A percentile compares a stretch with the other conserved stretches of the same genome.
phyloP scores from a whole-genome alignment of 257 asterid genomes.

The Solanum peruvianum region DNA sequence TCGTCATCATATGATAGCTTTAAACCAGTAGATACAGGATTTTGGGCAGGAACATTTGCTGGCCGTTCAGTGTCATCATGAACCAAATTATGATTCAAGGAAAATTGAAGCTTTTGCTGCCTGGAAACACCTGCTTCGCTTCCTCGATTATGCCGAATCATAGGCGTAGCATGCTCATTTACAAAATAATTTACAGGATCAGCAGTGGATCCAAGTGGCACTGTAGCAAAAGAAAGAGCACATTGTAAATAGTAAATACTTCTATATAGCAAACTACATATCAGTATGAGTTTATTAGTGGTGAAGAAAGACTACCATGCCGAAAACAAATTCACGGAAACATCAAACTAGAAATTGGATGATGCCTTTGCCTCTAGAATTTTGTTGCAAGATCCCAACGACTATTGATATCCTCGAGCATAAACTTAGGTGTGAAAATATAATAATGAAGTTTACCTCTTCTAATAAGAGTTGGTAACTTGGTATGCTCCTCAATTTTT shows the following conservation, averaged over 20 bases:
- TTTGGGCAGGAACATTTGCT: slow-evolving; percentile 28
- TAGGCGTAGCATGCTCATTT: slow-evolving; percentile 23
- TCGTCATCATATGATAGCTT: slow-evolving; percentile 75
- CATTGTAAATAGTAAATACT: background rate
- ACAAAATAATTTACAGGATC: slow-evolving; percentile 56
- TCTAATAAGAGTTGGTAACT: background rate
- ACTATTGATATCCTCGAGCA: background rate
- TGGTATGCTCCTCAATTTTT: background rate
- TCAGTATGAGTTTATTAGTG: background rate
- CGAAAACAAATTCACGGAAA: background rate
- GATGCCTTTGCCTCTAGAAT: background rate
- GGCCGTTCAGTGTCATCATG: slow-evolving; percentile 39
- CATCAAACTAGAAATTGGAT: background rate
- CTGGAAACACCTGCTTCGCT: slow-evolving; percentile 32
- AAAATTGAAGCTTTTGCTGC: slow-evolving; percentile 40
- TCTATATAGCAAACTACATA: background rate
- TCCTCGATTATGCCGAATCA: slow-evolving; percentile 24
- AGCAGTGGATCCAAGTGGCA: slow-evolving; percentile 34
- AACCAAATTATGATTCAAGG: slow-evolving; percentile 32
- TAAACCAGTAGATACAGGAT: slow-evolving; percentile 81
- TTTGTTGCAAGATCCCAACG: background rate
- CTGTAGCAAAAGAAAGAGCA: slow-evolving; percentile 15
- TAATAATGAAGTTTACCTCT: background rate
- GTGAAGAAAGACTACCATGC: background rate
- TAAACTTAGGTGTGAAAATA: background rate